These are phyloP conservation scores for Saccharomyces hybrid DNA, from an alignment of 1,139 yeast species.

Conservation along the genomic window DNA sequence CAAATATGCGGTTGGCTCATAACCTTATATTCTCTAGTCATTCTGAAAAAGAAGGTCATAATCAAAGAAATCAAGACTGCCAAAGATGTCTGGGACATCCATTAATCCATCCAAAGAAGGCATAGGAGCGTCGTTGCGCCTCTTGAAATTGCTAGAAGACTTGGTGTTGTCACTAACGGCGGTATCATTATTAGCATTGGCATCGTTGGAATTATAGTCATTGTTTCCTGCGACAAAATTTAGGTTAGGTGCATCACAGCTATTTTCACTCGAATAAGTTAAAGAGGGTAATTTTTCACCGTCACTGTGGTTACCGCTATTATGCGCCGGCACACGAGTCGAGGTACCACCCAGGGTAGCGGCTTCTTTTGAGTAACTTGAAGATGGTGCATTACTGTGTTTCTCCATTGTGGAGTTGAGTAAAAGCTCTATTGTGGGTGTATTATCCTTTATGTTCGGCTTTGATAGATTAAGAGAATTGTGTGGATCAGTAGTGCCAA, in stretches of 20 bases:
- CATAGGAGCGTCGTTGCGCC: not conserved
- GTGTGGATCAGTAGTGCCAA: not conserved
- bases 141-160: not conserved
- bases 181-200: not conserved
- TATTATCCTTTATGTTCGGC: not conserved
- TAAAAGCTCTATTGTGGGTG: not conserved
- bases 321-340: not conserved
- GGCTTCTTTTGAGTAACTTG: not conserved
- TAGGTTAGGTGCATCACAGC: not conserved
- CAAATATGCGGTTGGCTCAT: no score
- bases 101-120: constrained; percentile 6
- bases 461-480: not conserved
- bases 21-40: constrained; percentile 7
- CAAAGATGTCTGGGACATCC: constrained; percentile 18
- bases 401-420: not conserved
- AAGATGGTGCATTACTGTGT: not conserved
- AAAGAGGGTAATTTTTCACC: not conserved
- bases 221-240: not conserved
- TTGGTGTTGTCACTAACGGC: constrained; percentile 5
- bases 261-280: not conserved
- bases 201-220: not conserved
- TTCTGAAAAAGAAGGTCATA: constrained; percentile 26
- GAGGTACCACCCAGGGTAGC: not conserved
- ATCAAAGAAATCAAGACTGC: constrained; percentile 23
- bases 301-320: not conserved